Evolutionary conservation across 805 yeast species (phyloP).

Genomic region (Monosporozyma solicola): DNA sequence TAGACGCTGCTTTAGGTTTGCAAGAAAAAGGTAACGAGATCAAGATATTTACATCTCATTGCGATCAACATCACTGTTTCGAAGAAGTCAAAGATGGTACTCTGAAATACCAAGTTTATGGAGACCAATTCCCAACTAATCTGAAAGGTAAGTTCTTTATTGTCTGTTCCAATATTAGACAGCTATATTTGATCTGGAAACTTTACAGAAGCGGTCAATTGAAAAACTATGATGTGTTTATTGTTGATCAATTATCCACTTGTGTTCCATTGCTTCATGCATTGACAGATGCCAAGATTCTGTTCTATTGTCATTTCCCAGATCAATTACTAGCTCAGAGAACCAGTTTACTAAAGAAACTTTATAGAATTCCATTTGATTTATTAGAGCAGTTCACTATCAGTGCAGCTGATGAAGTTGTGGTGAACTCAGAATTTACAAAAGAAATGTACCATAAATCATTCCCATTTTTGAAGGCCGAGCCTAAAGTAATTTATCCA

Average conservation of each 20-base stretch:
- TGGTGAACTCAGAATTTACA: constrained; percentile 86
- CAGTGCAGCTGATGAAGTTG: constrained; percentile 62
- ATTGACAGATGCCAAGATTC: constrained; percentile 37
- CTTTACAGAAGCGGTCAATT: constrained; percentile 41
- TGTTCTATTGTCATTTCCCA: constrained; percentile 96
- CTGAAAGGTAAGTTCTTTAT: constrained; percentile 63
- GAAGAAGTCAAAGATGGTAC: constrained; percentile 66
- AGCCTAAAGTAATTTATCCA: constrained; percentile 34
- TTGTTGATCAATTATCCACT: constrained; percentile 83
- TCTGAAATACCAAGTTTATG: constrained; percentile 61
- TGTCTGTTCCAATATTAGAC: constrained; percentile 76
- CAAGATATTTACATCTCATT: constrained; percentile 77
- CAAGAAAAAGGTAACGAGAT: constrained; percentile 59
- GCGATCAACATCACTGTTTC: constrained; percentile 79
- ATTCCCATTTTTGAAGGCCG: constrained; percentile 36
- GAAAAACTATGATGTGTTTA: constrained; percentile 52
- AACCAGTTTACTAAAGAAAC: constrained; percentile 41
- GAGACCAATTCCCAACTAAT: constrained; percentile 75
- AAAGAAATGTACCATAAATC: constrained; percentile 56
- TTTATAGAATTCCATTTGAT: constrained; percentile 81
- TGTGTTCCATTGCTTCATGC: constrained; percentile 59
- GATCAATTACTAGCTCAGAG: constrained; percentile 70
- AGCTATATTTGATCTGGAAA: constrained; percentile 50
- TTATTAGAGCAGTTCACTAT: constrained; percentile 75
- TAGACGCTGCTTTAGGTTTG: constrained; percentile 87